A percentile compares a stretch with the other conserved stretches of the same genome.
These are phyloP conservation scores for Phytophthora pistaciae DNA, from an alignment of 352 stramenopile genomes.

Conservation along the genomic window DNA sequence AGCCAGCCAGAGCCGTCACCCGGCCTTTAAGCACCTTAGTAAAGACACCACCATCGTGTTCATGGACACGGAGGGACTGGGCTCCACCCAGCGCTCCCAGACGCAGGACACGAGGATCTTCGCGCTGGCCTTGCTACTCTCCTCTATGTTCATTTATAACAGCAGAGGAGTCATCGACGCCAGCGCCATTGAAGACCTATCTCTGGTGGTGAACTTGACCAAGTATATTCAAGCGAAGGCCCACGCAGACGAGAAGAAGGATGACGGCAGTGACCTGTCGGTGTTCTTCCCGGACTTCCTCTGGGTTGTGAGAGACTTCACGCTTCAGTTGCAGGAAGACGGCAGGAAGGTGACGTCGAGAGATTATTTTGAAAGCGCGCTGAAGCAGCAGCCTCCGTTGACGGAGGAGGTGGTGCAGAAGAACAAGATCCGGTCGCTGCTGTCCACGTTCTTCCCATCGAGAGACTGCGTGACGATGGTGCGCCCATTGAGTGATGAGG, in stretches of 20 bases:
- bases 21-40: constrained; percentile 51
- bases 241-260: constrained; percentile 12
- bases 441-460: constrained; percentile 77
- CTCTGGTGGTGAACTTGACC: constrained; percentile 80
- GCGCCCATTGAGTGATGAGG: constrained; percentile 74
- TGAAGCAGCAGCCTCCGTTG: constrained; percentile 63
- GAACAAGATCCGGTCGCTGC: constrained; percentile 67
- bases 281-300: constrained; percentile 78
- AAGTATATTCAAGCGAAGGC: constrained; percentile 75
- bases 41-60: constrained; percentile 69
- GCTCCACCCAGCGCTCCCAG: constrained; percentile 66
- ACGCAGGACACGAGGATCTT: constrained; percentile 84
- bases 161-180: constrained; percentile 79
- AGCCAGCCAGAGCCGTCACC: constrained; percentile 15
- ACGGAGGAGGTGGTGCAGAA: constrained; percentile 64
- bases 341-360: constrained; percentile 60
- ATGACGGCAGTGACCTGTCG: constrained; percentile 49
- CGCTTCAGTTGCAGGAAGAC: constrained; percentile 68
- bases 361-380: constrained; percentile 80
- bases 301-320: constrained; percentile 87
- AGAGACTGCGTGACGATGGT: constrained; percentile 86
- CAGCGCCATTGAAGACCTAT: constrained; percentile 79
- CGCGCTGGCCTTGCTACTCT: constrained; percentile 69
- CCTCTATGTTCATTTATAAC: constrained; percentile 86
- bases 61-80: constrained; percentile 83